phyloP scores from a whole-genome alignment of 2,329 filamentous ascomycete species.

The Chaetothyriales sp. region DNA sequence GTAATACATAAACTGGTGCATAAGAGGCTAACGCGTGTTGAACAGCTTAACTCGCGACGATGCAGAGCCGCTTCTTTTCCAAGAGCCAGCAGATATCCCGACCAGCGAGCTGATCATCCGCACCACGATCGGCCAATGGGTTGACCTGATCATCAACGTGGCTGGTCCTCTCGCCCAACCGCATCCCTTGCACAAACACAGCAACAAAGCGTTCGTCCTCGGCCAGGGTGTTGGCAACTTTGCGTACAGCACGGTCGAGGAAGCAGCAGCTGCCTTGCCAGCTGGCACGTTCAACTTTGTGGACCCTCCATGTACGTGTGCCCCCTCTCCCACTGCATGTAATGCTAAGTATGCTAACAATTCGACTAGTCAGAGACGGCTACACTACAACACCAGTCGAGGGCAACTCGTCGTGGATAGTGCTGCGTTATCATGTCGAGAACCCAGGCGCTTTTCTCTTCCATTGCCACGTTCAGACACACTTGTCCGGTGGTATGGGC shows the following conservation, averaged over 20 bases:
- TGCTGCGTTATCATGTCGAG: slow-evolving; percentile 37
- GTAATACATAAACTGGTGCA: no score
- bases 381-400: slow-evolving; percentile 27
- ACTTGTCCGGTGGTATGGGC: slow-evolving; percentile 42
- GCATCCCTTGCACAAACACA: slow-evolving; percentile 53
- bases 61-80: slow-evolving; percentile 33
- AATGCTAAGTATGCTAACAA: slow-evolving; percentile 1
- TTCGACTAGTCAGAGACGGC: slow-evolving; percentile 9
- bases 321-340: no score
- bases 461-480: slow-evolving; percentile 42
- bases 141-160: slow-evolving; percentile 39
- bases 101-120: slow-evolving; percentile 35
- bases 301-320: slow-evolving; percentile 31
- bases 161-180: slow-evolving; percentile 33
- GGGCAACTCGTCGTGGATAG: slow-evolving; percentile 32
- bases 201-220: slow-evolving; percentile 44
- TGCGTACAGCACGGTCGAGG: slow-evolving; percentile 37
- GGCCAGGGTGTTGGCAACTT: slow-evolving; percentile 38
- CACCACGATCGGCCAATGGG: slow-evolving; percentile 36
- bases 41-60: slow-evolving; percentile 25
- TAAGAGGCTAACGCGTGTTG: slow-evolving; percentile 12
- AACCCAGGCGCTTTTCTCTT: slow-evolving; percentile 41
- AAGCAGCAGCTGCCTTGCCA: slow-evolving; percentile 30
- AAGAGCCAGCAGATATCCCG: slow-evolving; percentile 22
- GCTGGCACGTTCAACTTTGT: slow-evolving; percentile 43